These are phyloP conservation scores for Ustilago trichophora DNA, from an alignment of 1,284 basidiomycete genomes.

Conservation along the genomic window DNA sequence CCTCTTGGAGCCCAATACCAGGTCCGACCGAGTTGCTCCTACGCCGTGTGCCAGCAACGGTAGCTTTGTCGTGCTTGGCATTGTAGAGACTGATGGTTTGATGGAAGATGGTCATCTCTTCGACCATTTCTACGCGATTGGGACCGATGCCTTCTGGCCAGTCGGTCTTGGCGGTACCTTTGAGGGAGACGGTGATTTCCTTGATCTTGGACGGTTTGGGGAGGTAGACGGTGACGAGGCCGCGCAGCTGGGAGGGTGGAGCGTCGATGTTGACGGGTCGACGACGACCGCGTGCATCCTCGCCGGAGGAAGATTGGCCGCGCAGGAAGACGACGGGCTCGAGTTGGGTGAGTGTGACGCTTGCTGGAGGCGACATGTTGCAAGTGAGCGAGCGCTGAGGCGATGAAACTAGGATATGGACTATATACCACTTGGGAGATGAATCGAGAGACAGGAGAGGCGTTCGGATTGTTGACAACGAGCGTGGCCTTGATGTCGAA, in stretches of 20 bases:
- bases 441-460: no score
- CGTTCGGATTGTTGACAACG: no score
- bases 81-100: slow-evolving; percentile 78
- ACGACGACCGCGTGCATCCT: slow-evolving; percentile 51
- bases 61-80: slow-evolving; percentile 32
- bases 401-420: no score
- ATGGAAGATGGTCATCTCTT: slow-evolving; percentile 81
- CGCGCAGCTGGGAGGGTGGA: slow-evolving; percentile 82
- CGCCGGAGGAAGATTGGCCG: slow-evolving; percentile 53
- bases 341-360: slow-evolving; percentile 49
- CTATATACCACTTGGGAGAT: not conserved
- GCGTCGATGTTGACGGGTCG: slow-evolving; percentile 67
- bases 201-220: slow-evolving; percentile 85
- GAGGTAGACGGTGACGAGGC: slow-evolving; percentile 82
- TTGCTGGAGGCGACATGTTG: slow-evolving; percentile 45
- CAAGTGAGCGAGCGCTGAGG: no score
- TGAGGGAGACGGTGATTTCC: slow-evolving; percentile 81
- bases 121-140: slow-evolving; percentile 79
- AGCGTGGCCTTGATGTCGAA: no score
- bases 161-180: slow-evolving; percentile 74
- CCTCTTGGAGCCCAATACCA: slow-evolving; percentile 70
- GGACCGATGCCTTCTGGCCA: slow-evolving; percentile 91
- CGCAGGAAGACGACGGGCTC: slow-evolving; percentile 64
- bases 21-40: slow-evolving; percentile 82
- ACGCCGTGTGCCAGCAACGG: not conserved